Evolutionary conservation across 208 protist genomes (phyloP), one percentile per base, ranked within the genome.

Genomic region (Leishmania tropica): DNA sequence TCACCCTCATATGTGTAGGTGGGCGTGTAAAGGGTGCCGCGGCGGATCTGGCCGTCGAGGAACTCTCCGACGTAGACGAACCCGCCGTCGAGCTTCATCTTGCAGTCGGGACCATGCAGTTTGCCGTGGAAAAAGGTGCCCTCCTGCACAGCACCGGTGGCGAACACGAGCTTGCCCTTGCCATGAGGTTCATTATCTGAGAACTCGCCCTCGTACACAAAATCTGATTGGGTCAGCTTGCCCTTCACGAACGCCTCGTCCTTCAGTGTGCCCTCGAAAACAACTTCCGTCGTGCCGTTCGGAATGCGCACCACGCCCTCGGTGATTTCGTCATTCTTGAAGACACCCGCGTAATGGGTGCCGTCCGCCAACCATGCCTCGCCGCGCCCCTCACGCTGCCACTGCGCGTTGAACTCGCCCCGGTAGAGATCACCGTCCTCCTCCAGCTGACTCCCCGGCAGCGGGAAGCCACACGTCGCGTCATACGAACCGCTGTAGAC

Each of bases 1-100:
- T 97, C 93, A 15, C 95, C 95, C 77, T 98, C 95, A 75, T 98
- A 98, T 48, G 91, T 96, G 90, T 97, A 98, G 21, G 93, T 97
- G 8, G 92, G 93, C 5, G 95, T 97, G 87, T 93, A 97, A 53
- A 98, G 88, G 40, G 91, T 95, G 48, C 96, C 96, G 76, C 83
- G 80, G n/a, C 83, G 85, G 40, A 98, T 92, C 53, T 86, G 77
- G 8, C 96, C 96, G 65, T 98, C 90, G 17, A 97, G 21, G 87
- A 98, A 98, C 51, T 96, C 91, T 4, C 96, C 96, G 17, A 95
- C 86, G 75, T 98, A 97, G 62, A 98, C 93, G 79, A 96, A 97
- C 4, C 96, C 96, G 58, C 95, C 91, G 45, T 96, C 94, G 1
- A 98, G 91, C 81, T 94, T 94, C 94, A 98, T 98, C 81, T 96